Evolutionary conservation across 2,329 filamentous ascomycete species (phyloP).

Genomic region (Trichoderma breve): DNA sequence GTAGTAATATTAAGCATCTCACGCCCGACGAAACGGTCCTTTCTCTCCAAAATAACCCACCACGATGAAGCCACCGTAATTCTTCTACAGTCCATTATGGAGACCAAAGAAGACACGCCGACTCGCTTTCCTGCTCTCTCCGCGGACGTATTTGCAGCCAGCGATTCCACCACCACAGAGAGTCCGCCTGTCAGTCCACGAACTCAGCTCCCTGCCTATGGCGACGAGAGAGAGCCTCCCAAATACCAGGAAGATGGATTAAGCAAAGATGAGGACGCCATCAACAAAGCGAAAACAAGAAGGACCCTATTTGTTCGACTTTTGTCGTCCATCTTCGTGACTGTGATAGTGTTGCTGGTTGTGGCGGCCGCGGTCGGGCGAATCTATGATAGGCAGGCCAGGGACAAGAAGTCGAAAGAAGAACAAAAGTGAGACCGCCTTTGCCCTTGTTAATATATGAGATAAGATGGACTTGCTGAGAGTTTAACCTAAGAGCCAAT

Average conservation of each 20-base stretch:
- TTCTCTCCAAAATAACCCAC: not conserved
- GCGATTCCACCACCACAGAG: constrained; percentile 20
- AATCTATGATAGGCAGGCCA: constrained; percentile 16
- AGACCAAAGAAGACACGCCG: constrained; percentile 16
- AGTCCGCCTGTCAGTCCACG: constrained; percentile 20
- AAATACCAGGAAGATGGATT: constrained; percentile 21
- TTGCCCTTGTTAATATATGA: not conserved
- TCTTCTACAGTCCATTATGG: constrained; percentile 18
- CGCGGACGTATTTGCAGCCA: constrained; percentile 5
- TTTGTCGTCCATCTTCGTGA: constrained; percentile 27
- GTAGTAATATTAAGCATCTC: not conserved
- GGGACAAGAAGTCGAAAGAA: not conserved
- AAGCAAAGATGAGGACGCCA: not conserved
- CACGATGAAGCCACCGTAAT: not conserved
- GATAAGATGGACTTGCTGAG: not conserved
- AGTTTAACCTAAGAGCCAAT: not conserved
- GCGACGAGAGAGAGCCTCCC: constrained; percentile 24
- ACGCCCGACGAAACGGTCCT: not conserved
- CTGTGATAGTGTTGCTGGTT: constrained; percentile 27
- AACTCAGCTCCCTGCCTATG: constrained; percentile 24
- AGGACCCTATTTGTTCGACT: constrained; percentile 25
- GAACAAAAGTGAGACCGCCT: not conserved
- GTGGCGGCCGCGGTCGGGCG: constrained; percentile 28
- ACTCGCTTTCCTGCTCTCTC: constrained; percentile 19
- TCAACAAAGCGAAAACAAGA: constrained; percentile 18